Percentiles rank a stretch among this genome's conserved stretches.
Evolutionary conservation across 345 rosid species (phyloP).

Genomic region (Populus ilicifolia): DNA sequence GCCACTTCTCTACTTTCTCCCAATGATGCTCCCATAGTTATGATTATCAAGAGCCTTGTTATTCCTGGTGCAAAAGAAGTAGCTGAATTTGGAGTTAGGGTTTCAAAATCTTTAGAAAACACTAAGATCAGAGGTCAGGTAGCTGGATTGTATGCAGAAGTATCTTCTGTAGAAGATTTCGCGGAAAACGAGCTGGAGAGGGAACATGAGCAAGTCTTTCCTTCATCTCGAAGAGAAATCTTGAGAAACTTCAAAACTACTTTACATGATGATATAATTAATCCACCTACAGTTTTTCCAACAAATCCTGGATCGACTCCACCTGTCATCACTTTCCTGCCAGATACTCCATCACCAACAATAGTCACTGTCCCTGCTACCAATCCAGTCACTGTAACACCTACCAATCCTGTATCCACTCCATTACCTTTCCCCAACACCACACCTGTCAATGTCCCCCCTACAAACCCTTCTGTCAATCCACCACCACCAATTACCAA

Average conservation of each 20-base stretch:
- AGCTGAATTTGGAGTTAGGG: slow-evolving; percentile 16
- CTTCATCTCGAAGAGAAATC: slow-evolving; percentile 38
- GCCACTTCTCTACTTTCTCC: slow-evolving; percentile 26
- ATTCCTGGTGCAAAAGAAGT: slow-evolving; percentile 23
- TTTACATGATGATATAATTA: slow-evolving; percentile 32
- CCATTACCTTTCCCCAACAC: slow-evolving; percentile 28
- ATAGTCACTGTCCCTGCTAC: slow-evolving; percentile 54
- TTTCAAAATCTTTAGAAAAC: slow-evolving; percentile 26
- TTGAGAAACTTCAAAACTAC: slow-evolving; percentile 18
- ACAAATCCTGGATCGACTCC: slow-evolving; percentile 34
- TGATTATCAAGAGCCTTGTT: slow-evolving; percentile 18
- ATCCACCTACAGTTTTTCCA: slow-evolving; percentile 34
- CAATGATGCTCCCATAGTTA: slow-evolving; percentile 20
- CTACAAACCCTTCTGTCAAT: slow-evolving; percentile 37
- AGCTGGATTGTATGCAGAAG: slow-evolving; percentile 29
- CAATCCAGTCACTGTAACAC: slow-evolving; percentile 36
- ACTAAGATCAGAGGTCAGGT: slow-evolving; percentile 11
- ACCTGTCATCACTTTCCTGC: slow-evolving; percentile 16
- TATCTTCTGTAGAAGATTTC: slow-evolving; percentile 19
- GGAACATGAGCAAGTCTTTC: slow-evolving; percentile 19
- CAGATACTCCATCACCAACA: slow-evolving; percentile 47
- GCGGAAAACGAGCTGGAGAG: slow-evolving; percentile 1
- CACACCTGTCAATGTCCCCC: slow-evolving; percentile 47
- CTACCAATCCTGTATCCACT: slow-evolving; percentile 30
- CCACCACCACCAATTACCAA: slow-evolving; percentile 50